Percentiles rank a stretch among this genome's conserved stretches.
Conservation (phyloP, 306 rosid genomes). For the Prosopis cineraria region DNA sequence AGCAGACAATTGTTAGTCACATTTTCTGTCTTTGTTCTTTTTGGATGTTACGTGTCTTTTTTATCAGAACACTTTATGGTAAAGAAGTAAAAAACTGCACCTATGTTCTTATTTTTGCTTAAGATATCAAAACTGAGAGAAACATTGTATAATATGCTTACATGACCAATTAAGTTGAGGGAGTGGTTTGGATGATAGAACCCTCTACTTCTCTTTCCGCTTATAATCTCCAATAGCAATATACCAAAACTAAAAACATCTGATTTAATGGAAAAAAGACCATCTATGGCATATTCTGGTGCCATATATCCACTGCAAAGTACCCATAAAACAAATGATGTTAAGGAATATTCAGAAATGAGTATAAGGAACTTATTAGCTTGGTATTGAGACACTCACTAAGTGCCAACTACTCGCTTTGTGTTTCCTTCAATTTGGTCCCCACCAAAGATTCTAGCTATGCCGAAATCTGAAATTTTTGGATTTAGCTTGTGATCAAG, state of each 20-base stretch:
- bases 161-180: slow-evolving; percentile 51
- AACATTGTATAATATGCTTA: slow-evolving; percentile 30
- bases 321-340: neutral
- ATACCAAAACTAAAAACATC: slow-evolving; percentile 51
- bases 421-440: slow-evolving; percentile 58
- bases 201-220: slow-evolving; percentile 55
- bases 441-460: slow-evolving; percentile 42
- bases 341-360: neutral
- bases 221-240: slow-evolving; percentile 53
- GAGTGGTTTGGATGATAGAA: slow-evolving; percentile 32
- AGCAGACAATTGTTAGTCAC: neutral
- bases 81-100: too few relatives aligned
- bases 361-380: neutral
- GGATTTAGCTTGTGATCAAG: slow-evolving; percentile 47
- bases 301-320: slow-evolving; percentile 57
- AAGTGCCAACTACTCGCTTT: slow-evolving; percentile 51
- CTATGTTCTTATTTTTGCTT: neutral
- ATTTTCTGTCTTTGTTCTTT: neutral
- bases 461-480: slow-evolving; percentile 52
- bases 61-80: neutral
- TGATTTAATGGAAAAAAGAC: slow-evolving; percentile 47
- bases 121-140: neutral
- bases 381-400: slow-evolving; percentile 35
- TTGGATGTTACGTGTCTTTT: neutral
- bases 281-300: slow-evolving; percentile 56